A percentile compares a stretch with the other conserved stretches of the same genome.
These are phyloP conservation scores for Lentinula novae-zelandiae DNA, from an alignment of 1,284 basidiomycete genomes.

Conservation along the genomic window DNA sequence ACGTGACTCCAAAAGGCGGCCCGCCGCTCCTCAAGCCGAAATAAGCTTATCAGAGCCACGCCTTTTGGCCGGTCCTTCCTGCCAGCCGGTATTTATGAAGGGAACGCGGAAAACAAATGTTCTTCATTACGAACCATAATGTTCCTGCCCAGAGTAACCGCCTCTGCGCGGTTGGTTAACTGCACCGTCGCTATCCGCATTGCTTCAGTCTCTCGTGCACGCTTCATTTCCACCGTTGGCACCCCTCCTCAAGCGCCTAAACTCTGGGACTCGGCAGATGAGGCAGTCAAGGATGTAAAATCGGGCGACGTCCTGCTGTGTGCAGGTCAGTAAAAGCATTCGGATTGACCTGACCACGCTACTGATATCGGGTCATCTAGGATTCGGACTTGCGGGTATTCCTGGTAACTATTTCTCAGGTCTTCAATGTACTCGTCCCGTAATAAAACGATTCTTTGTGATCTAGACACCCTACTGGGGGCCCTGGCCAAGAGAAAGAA, in stretches of 20 bases:
- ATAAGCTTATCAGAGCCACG: too few species aligned
- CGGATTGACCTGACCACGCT: background rate
- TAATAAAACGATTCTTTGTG: background rate
- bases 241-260: slow-evolving; percentile 56
- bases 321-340: slow-evolving; percentile 55
- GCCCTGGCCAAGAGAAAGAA: slow-evolving; percentile 75
- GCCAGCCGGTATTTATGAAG: background rate
- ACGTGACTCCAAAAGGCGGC: too few species aligned
- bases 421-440: background rate
- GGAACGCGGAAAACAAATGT: background rate
- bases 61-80: background rate
- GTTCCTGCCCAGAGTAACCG: slow-evolving; percentile 5
- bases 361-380: slow-evolving; percentile 32
- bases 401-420: slow-evolving; percentile 45
- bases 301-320: slow-evolving; percentile 76
- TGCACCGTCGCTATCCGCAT: slow-evolving; percentile 11
- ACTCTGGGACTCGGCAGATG: slow-evolving; percentile 75
- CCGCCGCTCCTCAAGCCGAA: too few species aligned
- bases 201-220: slow-evolving; percentile 20
- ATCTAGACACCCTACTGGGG: slow-evolving; percentile 76
- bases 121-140: slow-evolving; percentile 7
- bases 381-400: slow-evolving; percentile 77
- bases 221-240: slow-evolving; percentile 31
- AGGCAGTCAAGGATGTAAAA: slow-evolving; percentile 81
- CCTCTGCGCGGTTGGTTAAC: slow-evolving; percentile 4